Evolutionary conservation across 768 basidiomycete species (phyloP), one percentile per base, ranked within the genome.

Genomic region (Trichaptum fuscoviolaceum): DNA sequence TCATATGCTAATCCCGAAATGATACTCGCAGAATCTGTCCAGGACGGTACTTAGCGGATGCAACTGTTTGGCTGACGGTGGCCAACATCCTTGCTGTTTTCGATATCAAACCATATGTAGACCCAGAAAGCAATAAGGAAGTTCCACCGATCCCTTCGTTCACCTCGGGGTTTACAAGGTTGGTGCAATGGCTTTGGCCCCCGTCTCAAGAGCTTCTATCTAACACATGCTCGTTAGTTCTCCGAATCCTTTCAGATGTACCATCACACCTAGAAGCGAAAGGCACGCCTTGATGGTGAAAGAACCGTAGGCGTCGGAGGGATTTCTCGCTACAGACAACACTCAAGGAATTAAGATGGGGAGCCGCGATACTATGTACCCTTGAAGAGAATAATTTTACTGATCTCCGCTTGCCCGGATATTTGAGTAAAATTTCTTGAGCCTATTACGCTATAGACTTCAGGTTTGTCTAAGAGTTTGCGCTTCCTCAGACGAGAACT

Each of bases 31-130:
- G 69, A 24, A 59, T 69, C 18, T 70, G 69, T 36, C 61, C 68
- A 0, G 69, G 69, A 10, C 64, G 69, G n/a, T 63, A 66, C 58
- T 35, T 70, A 12, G 69, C 69, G 2, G 65, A 68, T 59, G 64
- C 65, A 10, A 63, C 52, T 35, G 9, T 70, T 1, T 70, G 30
- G 58, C 24, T 70, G 17, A 30, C 64, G 18, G 34, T 70, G 8
- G 69, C 68, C 2, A 66, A 27, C 20, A 67, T 70, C 57, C 64
- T 70, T 20, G 63, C 69, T 15, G 57, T 62, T 12, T 70, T 63
- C 62, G 62, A 68, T 5, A 66, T 69, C n/a, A 15, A 60, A 18
- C 67, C 65, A 18, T 23, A 24, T 20, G 60, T 69, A 6, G 69
- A 69, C 61, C 64, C 57, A 17, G 64, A 42, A n/a, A 63, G 64